Percentiles rank a stretch among this genome's conserved stretches.
Conservation (phyloP, 2,329 filamentous ascomycete species). For the Drechslera avenae region DNA sequence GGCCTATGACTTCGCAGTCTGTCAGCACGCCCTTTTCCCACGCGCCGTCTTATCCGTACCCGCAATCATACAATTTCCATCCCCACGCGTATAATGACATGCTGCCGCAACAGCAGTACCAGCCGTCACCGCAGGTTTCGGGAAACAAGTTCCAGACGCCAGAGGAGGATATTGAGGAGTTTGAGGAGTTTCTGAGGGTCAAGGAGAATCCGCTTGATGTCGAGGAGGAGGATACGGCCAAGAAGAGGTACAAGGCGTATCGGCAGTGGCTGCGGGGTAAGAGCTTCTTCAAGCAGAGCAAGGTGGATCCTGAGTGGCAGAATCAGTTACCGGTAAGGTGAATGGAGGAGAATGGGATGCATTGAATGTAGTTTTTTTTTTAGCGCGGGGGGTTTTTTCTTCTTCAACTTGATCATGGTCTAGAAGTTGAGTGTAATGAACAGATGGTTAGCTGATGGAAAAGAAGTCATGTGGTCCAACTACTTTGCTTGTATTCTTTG, state of each 20-base stretch:
- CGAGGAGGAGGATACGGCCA: constrained; percentile 80
- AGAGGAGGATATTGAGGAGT: constrained; percentile 73
- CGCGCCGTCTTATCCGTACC: constrained; percentile 33
- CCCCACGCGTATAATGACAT: constrained; percentile 20
- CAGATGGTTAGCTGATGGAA: too few relatives aligned
- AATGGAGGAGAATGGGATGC: neutral
- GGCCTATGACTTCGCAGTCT: constrained; percentile 35
- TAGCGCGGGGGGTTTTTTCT: too few relatives aligned
- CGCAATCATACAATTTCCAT: constrained; percentile 24
- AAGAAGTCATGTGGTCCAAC: too few relatives aligned
- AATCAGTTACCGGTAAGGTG: constrained; percentile 42
- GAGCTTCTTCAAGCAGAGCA: constrained; percentile 89
- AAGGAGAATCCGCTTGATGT: constrained; percentile 86
- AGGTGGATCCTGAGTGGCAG: constrained; percentile 57
- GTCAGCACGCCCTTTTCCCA: constrained; percentile 43
- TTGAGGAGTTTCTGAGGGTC: constrained; percentile 75
- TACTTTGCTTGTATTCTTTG: too few relatives aligned
- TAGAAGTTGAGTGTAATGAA: too few relatives aligned
- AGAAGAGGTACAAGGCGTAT: constrained; percentile 97
- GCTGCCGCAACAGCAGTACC: constrained; percentile 4
- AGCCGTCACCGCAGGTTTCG: constrained; percentile 14
- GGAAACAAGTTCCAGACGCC: constrained; percentile 54
- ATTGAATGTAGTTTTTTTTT: too few relatives aligned
- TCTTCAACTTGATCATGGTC: too few relatives aligned
- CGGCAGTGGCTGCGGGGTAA: constrained; percentile 93